Percentiles rank a stretch among this genome's conserved stretches.
phyloP scores from a whole-genome alignment of 371 early-diverging fungal species.

The Cokeromyces recurvatus region DNA sequence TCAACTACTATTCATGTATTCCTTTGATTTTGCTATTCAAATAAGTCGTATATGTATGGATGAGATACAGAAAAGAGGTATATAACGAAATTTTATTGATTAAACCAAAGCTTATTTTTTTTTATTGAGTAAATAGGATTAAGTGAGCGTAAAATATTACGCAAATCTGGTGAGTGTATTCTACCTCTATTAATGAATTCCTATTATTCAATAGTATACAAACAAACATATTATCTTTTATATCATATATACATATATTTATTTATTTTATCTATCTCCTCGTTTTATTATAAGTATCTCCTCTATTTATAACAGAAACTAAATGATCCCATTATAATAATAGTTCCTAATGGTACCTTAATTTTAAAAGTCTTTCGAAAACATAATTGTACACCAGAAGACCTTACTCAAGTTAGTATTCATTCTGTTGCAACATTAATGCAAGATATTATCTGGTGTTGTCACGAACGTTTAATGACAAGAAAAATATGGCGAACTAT shows the following conservation, averaged over 20 bases:
- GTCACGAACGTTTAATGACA: constrained; percentile 39
- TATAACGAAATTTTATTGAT: not conserved
- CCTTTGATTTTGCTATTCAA: constrained; percentile 33
- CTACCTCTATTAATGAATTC: no score
- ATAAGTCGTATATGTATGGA: constrained; percentile 43
- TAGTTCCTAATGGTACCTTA: constrained; percentile 41
- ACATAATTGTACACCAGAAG: constrained; percentile 31
- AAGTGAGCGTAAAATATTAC: constrained; percentile 39
- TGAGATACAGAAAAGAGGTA: constrained; percentile 39
- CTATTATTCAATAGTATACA: no score
- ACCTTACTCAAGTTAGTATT: constrained; percentile 32
- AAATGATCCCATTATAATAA: no score
- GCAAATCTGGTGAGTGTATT: constrained; percentile 34
- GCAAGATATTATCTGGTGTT: constrained; percentile 44
- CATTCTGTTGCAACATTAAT: constrained; percentile 47
- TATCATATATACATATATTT: no score
- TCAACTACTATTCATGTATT: no score
- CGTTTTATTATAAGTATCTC: no score
- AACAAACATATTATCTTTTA: not conserved
- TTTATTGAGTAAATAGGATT: constrained; percentile 19
- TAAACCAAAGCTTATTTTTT: not conserved
- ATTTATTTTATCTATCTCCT: no score
- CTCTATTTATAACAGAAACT: no score
- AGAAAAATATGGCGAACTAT: constrained; percentile 41
- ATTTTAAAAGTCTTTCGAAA: constrained; percentile 39